phyloP scores from a whole-genome alignment of 176 grass and related monocot species.

The Oryza australiensis region DNA sequence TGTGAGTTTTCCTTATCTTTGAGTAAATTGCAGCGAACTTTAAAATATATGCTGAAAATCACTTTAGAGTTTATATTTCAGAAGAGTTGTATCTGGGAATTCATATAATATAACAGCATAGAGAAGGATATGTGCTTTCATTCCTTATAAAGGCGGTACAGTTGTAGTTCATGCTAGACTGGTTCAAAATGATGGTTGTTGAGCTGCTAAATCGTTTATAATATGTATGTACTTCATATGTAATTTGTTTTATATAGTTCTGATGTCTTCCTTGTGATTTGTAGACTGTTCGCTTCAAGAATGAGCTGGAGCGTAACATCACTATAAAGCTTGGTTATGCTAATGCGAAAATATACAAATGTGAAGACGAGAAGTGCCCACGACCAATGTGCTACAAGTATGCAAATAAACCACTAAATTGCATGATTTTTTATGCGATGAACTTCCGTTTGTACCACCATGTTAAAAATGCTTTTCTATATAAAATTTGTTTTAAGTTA shows the following conservation, averaged over 20 bases:
- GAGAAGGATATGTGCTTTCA: no score
- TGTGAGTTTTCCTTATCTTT: not conserved
- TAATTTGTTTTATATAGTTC: not conserved
- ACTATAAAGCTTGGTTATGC: constrained; percentile 98
- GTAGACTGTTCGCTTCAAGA: constrained; percentile 97
- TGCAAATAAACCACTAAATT: constrained; percentile 20
- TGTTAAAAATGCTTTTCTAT: not conserved
- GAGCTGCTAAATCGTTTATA: not conserved
- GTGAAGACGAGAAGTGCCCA: constrained; percentile 85
- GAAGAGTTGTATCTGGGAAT: not conserved
- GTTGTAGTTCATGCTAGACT: not conserved
- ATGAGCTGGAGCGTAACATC: constrained; percentile 96
- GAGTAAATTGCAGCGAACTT: not conserved
- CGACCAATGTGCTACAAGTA: constrained; percentile 99
- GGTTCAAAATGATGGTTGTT: not conserved
- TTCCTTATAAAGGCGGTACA: no score
- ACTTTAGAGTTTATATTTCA: not conserved
- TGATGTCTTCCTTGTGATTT: constrained; percentile 25
- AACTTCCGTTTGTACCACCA: not conserved
- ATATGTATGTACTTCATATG: not conserved
- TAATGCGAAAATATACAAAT: constrained; percentile 95
- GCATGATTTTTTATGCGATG: not conserved
- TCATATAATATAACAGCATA: not conserved
- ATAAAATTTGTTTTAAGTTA: constrained; percentile 6
- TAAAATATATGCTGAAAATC: not conserved